These are phyloP conservation scores for Gremmenia infestans DNA, from an alignment of 2,329 filamentous ascomycete genomes.

Conservation along the genomic window DNA sequence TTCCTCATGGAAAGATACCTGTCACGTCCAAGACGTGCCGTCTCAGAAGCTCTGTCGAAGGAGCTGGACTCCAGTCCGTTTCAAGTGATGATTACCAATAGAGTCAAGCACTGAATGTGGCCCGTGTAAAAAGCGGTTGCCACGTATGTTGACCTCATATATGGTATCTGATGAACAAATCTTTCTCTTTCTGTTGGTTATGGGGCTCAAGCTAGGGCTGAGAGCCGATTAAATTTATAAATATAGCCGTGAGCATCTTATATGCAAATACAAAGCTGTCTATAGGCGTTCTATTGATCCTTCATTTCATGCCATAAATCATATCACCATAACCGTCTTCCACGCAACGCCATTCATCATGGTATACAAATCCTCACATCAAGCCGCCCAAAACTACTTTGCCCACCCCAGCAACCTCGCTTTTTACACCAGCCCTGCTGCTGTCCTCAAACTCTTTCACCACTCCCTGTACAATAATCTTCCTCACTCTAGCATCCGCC, in stretches of 20 bases:
- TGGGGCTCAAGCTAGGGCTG: neutral
- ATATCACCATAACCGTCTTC: slow-evolving; percentile 3
- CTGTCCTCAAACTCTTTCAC: slow-evolving; percentile 92
- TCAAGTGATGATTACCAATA: slow-evolving; percentile 90
- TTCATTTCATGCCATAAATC: slow-evolving; percentile 19
- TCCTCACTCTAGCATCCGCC: slow-evolving; percentile 78
- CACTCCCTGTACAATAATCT: slow-evolving; percentile 80
- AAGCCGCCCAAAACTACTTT: slow-evolving; percentile 86
- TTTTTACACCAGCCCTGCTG: slow-evolving; percentile 68
- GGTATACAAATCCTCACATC: slow-evolving; percentile 44
- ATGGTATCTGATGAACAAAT: slow-evolving; percentile 41
- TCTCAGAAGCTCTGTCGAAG: slow-evolving; percentile 62
- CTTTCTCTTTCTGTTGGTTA: slow-evolving; percentile 10
- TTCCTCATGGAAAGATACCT: slow-evolving; percentile 33
- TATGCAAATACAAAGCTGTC: slow-evolving; percentile 6
- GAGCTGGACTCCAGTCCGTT: slow-evolving; percentile 52
- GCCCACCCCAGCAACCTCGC: slow-evolving; percentile 78
- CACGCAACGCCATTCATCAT: slow-evolving; percentile 3
- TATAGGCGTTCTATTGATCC: neutral
- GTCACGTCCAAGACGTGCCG: slow-evolving; percentile 20
- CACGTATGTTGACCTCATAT: slow-evolving; percentile 42
- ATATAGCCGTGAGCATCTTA: slow-evolving; percentile 9
- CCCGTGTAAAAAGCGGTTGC: slow-evolving; percentile 34
- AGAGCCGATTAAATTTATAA: slow-evolving; percentile 9
- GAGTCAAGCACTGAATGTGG: slow-evolving; percentile 95